Percentiles rank a stretch among this genome's conserved stretches.
Evolutionary conservation across 73 alveolate genomes (phyloP).

Genomic region (Uronychia binucleata): DNA sequence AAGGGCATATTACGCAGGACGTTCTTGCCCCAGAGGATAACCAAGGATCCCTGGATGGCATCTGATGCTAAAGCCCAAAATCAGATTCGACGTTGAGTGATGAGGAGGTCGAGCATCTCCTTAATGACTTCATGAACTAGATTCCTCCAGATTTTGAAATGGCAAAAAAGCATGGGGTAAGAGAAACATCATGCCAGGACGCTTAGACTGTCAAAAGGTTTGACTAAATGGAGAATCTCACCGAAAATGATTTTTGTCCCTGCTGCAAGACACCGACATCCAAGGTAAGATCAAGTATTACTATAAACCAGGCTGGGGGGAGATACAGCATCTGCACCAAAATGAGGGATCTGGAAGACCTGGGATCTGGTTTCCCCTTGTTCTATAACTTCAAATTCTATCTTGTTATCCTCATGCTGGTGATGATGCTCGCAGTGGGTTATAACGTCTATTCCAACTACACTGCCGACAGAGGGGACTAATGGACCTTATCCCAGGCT

Average conservation of each 20-base stretch:
- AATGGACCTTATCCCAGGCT: background rate
- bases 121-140: background rate
- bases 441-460: too few species aligned
- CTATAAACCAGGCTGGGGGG: background rate
- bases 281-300: background rate
- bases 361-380: constrained; percentile 3
- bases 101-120: background rate
- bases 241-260: background rate
- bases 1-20: too few species aligned
- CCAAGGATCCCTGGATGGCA: too few species aligned
- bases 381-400: background rate
- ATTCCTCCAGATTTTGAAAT: background rate
- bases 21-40: too few species aligned
- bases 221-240: background rate
- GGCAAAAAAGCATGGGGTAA: background rate
- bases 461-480: background rate
- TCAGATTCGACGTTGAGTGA: background rate
- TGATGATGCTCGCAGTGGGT: background rate
- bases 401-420: background rate
- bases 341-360: background rate
- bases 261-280: background rate
- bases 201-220: background rate
- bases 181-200: background rate
- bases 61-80: too few species aligned
- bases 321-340: background rate